These are phyloP conservation scores for Pseudocercospora macadamiae DNA, from an alignment of 2,329 filamentous ascomycete genomes.

Conservation along the genomic window DNA sequence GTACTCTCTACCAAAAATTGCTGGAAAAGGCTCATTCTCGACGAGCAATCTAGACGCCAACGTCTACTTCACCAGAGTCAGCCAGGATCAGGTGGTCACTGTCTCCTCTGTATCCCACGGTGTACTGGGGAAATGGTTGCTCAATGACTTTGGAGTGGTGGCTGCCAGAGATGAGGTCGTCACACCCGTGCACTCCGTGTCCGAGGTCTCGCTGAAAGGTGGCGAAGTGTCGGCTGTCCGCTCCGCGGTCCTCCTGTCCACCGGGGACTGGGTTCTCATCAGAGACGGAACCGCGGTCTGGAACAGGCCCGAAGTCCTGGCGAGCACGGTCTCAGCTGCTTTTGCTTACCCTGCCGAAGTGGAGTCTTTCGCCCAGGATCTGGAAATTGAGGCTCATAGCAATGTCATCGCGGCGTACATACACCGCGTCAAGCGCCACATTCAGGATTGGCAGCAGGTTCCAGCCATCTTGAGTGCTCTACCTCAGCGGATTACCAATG, in stretches of 20 bases:
- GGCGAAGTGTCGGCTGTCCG: slow-evolving; percentile 73
- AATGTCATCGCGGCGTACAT: slow-evolving; percentile 81
- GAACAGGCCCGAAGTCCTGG: slow-evolving; percentile 79
- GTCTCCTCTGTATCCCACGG: slow-evolving; percentile 76
- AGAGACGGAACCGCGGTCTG: slow-evolving; percentile 81
- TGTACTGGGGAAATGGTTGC: slow-evolving; percentile 74
- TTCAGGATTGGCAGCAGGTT: slow-evolving; percentile 74
- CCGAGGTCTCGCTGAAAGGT: slow-evolving; percentile 78
- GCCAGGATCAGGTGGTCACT: slow-evolving; percentile 71
- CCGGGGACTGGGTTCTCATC: slow-evolving; percentile 78
- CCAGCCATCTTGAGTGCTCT: slow-evolving; percentile 73
- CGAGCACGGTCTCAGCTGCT: slow-evolving; percentile 75
- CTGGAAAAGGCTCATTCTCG: slow-evolving; percentile 74
- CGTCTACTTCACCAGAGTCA: slow-evolving; percentile 86
- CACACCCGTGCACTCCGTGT: slow-evolving; percentile 67
- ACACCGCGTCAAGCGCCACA: slow-evolving; percentile 81
- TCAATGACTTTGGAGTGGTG: slow-evolving; percentile 48
- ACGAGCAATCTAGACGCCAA: slow-evolving; percentile 77
- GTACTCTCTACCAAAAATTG: slow-evolving; percentile 74
- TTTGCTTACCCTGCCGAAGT: slow-evolving; percentile 72
- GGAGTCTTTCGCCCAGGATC: slow-evolving; percentile 72
- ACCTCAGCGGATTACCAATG: slow-evolving; percentile 67
- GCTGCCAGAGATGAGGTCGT: slow-evolving; percentile 26
- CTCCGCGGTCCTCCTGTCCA: slow-evolving; percentile 67
- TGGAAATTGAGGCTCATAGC: slow-evolving; percentile 84